phyloP scores from a whole-genome alignment of 192 early-diverging fungal genomes.

The Rhizoclosmatium sp. region DNA sequence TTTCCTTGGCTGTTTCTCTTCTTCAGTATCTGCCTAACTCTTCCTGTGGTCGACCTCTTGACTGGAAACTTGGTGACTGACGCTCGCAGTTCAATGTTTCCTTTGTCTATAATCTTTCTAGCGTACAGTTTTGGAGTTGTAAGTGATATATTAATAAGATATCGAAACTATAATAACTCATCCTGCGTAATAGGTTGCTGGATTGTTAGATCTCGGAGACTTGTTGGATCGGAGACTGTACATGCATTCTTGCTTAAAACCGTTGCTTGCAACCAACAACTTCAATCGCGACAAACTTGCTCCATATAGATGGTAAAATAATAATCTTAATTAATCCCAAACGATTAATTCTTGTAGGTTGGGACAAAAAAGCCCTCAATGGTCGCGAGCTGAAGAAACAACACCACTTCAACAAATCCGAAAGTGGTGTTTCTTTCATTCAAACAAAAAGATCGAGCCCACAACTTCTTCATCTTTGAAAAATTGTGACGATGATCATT shows the following conservation, averaged over 20 bases:
- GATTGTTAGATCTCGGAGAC: background rate
- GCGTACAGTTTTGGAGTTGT: constrained; percentile 8
- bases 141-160: background rate
- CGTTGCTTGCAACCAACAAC: constrained; percentile 17
- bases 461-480: no score
- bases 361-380: background rate
- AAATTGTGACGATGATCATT: no score
- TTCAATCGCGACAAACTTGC: background rate
- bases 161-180: background rate
- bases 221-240: background rate
- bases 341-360: constrained; percentile 13
- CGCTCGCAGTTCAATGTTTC: background rate
- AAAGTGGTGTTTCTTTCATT: background rate
- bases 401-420: background rate
- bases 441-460: background rate
- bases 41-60: constrained; percentile 11
- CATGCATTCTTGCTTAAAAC: background rate
- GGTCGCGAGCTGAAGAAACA: constrained; percentile 15
- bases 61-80: background rate
- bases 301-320: constrained; percentile 1
- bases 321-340: no score
- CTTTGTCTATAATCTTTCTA: background rate
- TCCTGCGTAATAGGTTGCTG: background rate
- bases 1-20: constrained; percentile 16
- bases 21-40: background rate